Conservation (phyloP, 1,139 yeast species). For the Geotrichum histeridarum region DNA sequence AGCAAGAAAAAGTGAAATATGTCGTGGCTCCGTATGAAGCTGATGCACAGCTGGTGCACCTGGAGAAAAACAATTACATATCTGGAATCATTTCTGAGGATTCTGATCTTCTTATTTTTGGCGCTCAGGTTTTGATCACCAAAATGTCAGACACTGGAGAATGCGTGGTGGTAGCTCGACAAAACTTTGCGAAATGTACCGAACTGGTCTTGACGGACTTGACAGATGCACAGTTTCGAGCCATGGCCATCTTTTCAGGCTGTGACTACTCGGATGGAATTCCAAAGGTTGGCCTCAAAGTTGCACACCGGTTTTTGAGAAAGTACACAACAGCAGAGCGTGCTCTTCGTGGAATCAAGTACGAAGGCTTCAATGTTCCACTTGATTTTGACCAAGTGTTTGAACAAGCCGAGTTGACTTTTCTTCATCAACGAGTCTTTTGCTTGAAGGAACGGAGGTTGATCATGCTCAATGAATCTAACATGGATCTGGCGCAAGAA, state of each 20-base stretch:
- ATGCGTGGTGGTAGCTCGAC: conserved; percentile 62
- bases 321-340: conserved; percentile 50
- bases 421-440: conserved; percentile 80
- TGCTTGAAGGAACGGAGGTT: conserved; percentile 52
- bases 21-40: conserved; percentile 98
- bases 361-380: conserved; percentile 59
- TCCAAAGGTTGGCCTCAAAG: conserved; percentile 71
- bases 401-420: conserved; percentile 67
- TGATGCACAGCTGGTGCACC: conserved; percentile 90
- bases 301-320: conserved; percentile 62
- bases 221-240: conserved; percentile 56
- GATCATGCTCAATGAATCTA: conserved; percentile 56
- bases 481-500: conserved; percentile 32
- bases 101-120: conserved; percentile 87
- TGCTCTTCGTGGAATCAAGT: conserved; percentile 52
- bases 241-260: conserved; percentile 84
- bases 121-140: conserved; percentile 70
- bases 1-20: conserved; percentile 53
- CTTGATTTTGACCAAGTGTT: conserved; percentile 56
- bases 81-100: conserved; percentile 92
- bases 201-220: conserved; percentile 43
- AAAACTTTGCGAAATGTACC: conserved; percentile 38
- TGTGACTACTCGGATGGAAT: conserved; percentile 94
- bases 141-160: conserved; percentile 70
- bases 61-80: conserved; percentile 69